phyloP scores from a whole-genome alignment of 345 rosid genomes.

The Erysimum cheiranthoides region DNA sequence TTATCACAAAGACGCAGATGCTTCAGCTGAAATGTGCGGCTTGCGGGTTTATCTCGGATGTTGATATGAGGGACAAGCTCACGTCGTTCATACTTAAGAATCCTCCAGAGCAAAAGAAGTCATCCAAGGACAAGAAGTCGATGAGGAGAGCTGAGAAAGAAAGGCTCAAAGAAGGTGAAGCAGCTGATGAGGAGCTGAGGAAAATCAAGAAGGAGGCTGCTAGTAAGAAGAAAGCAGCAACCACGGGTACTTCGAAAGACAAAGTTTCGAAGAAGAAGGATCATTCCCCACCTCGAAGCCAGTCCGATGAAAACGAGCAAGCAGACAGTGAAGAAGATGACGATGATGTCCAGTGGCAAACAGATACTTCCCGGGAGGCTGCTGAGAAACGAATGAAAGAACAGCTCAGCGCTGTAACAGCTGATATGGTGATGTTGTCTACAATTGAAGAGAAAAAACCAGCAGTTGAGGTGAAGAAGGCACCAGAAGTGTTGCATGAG shows the following conservation, averaged over 20 bases:
- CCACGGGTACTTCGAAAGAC: constrained; percentile 50
- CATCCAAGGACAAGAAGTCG: constrained; percentile 62
- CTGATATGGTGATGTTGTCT: constrained; percentile 77
- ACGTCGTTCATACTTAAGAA: constrained; percentile 67
- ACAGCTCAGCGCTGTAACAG: constrained; percentile 67
- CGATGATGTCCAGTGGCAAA: constrained; percentile 72
- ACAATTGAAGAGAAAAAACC: constrained; percentile 57
- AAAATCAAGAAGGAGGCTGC: constrained; percentile 60
- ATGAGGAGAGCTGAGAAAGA: constrained; percentile 86
- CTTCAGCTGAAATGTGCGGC: constrained; percentile 72
- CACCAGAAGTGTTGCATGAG: constrained; percentile 34
- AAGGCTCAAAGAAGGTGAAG: constrained; percentile 74
- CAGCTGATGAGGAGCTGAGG: constrained; percentile 79
- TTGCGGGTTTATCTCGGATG: constrained; percentile 75
- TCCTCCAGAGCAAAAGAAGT: constrained; percentile 71
- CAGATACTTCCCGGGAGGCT: constrained; percentile 75
- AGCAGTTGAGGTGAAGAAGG: constrained; percentile 39
- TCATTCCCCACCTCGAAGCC: constrained; percentile 55
- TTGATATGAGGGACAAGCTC: constrained; percentile 79
- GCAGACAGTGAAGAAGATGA: constrained; percentile 47
- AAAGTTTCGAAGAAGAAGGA: constrained; percentile 50
- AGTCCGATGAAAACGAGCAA: constrained; percentile 56
- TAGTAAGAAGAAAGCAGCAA: constrained; percentile 52
- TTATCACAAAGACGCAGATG: constrained; percentile 69
- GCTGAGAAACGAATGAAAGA: constrained; percentile 69